Percentiles rank a stretch among this genome's conserved stretches.
These are phyloP conservation scores for Termitomyces heimii DNA, from an alignment of 768 basidiomycete species.

Conservation along the genomic window DNA sequence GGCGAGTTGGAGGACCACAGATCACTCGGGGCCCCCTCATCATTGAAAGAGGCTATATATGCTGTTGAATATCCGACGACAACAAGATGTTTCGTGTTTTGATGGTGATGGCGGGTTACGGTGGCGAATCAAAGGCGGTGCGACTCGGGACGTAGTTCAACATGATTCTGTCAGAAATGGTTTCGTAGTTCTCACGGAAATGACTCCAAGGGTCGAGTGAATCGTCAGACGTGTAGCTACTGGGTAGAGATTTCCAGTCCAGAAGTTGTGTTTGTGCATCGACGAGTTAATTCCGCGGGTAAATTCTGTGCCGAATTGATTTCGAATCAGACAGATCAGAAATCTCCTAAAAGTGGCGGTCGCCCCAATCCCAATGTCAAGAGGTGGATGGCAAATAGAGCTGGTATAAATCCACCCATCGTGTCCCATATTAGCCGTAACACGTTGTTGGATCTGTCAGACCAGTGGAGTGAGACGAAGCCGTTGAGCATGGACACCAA, in stretches of 20 bases:
- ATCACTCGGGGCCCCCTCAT: slow-evolving; percentile 10
- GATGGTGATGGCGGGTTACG: slow-evolving; percentile 5
- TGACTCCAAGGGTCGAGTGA: not conserved
- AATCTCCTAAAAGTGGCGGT: not conserved
- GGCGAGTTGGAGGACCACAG: slow-evolving; percentile 14
- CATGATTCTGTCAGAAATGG: not conserved
- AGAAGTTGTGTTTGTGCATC: not conserved
- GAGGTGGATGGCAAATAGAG: not conserved
- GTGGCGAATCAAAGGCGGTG: not conserved
- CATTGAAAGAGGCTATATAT: not conserved
- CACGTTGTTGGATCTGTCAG: not conserved
- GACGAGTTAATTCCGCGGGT: not conserved
- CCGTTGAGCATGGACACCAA: not conserved
- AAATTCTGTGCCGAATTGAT: not conserved
- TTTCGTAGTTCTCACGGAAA: not conserved
- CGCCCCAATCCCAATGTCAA: not conserved
- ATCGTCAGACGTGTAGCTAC: not conserved
- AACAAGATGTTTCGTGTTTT: not conserved
- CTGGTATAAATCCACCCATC: not conserved
- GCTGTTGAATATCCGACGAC: not conserved
- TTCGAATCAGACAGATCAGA: not conserved
- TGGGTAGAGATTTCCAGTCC: not conserved
- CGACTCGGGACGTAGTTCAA: not conserved
- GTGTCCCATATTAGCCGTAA: not conserved
- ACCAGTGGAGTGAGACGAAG: not conserved